Evolutionary conservation across 106 monocot species (phyloP), one percentile per base, ranked within the genome.

Genomic region (Hemerocallis citrina): DNA sequence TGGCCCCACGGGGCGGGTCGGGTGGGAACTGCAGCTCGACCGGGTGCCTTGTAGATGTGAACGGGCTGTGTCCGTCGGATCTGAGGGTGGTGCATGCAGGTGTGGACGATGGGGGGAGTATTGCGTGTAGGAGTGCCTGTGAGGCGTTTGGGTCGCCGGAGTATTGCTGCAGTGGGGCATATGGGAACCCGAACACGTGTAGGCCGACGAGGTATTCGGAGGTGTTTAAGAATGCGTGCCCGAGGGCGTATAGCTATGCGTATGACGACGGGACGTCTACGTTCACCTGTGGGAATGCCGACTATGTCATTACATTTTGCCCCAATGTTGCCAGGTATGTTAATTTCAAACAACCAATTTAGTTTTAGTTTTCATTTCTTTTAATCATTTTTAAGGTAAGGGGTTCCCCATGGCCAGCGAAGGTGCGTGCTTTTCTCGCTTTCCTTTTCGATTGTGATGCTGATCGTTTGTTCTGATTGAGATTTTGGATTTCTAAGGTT

Each of bases 201-300:
- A 68, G 65, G 52, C 92, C 92, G 2, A 62, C 80, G 14, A 36
- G 70, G 0, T 92, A 86, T 72, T 92, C 92, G 5, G 61, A 75
- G 77, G 75, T 92, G 75, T 92, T 92, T 74, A 92, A 92, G 80
- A 82, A 82, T 50, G 86, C 87, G 1, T 87, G 87, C 63, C 87
- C 87, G 0, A 54, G 82, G 14, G 82, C 92, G 1, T 92, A 92
- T 67, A 92, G 92, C 73, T 92, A 92, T 61, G 92, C 92, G 33
- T 92, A 84, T 61, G 92, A 92, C 41, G 92, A 92, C 41, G 66
- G 77, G 13, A 92, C 86, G 36, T 78, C 77, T 2, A 92, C 92
- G 3, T 92, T 92, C 57, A 92, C 92, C 11, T 92, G 92, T 59
- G 62, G 64, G 42, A 22, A 62, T 6, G 83, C 80, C 22, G 71